phyloP scores from a whole-genome alignment of 2,329 filamentous ascomycete species.

The Botrytis fabae region DNA sequence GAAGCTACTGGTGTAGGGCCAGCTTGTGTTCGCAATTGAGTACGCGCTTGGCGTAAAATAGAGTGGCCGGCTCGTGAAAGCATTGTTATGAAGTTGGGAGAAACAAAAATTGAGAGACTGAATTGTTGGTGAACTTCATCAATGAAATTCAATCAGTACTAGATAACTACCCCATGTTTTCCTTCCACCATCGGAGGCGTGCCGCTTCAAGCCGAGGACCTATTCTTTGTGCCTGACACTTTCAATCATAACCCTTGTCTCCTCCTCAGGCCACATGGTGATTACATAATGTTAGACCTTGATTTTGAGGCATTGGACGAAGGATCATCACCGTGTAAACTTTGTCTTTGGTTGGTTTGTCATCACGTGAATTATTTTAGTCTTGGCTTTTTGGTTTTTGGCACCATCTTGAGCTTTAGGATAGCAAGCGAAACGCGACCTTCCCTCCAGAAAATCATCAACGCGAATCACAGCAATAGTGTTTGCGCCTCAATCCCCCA shows the following conservation, averaged over 20 bases:
- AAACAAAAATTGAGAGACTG: slow-evolving; percentile 19
- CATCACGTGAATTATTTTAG: slow-evolving; percentile 9
- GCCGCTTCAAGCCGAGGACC: slow-evolving; percentile 21
- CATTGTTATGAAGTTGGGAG: slow-evolving; percentile 34
- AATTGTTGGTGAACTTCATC: slow-evolving; percentile 20
- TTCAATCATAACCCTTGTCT: neutral
- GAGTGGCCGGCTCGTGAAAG: slow-evolving; percentile 38
- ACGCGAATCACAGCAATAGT: slow-evolving; percentile 21
- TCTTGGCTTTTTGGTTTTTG: slow-evolving; percentile 21
- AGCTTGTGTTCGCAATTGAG: slow-evolving; percentile 46
- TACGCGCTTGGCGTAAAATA: slow-evolving; percentile 38
- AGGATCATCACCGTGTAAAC: too few species aligned
- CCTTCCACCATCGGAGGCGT: slow-evolving; percentile 10
- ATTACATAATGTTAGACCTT: too few species aligned
- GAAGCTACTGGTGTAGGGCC: slow-evolving; percentile 43
- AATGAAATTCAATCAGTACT: slow-evolving; percentile 1
- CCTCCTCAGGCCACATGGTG: too few species aligned
- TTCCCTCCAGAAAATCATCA: slow-evolving; percentile 22
- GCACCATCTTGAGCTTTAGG: slow-evolving; percentile 22
- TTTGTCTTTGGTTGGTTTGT: neutral
- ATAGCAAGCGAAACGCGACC: slow-evolving; percentile 21
- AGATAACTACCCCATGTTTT: slow-evolving; percentile 19
- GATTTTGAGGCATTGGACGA: too few species aligned
- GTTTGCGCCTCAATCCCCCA: slow-evolving; percentile 22
- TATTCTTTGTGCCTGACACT: neutral